Evolutionary conservation across 1,284 basidiomycete species (phyloP), one percentile per base, ranked within the genome.

Genomic region (Pseudozyma hubeiensis): DNA sequence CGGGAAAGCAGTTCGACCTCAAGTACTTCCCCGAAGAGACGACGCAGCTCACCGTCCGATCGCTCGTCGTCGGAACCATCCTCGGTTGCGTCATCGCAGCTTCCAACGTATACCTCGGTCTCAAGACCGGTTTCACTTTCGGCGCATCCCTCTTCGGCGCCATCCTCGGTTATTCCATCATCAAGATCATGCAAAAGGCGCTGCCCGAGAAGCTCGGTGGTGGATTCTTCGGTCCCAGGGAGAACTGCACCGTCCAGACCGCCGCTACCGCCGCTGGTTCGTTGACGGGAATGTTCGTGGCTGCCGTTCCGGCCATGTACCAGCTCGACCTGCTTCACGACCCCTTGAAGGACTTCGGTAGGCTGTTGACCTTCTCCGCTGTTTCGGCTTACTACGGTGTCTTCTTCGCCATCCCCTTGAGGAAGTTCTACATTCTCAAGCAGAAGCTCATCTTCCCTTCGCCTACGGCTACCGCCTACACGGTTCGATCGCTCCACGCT

Each of bases 381-480:
- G 87, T 87, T 71, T 87, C 88, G 56, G 89, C 88, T 24, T 91
- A 89, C 85, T 90, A 89, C 75, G 90, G 90, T 46, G 87, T 90
- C 66, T 89, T 90, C 84, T 90, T 91, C 83, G 89, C 89, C 67
- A 89, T 90, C 62, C 89, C 89, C 0, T 85, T 90, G 33, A 87
- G 89, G 64, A 88, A 88, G 77, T 90, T 81, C 83, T 91, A 89
- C 84, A 90, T 91, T 74, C 85, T 91, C 55, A 88, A 89, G 81
- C 89, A 90, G 81, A 90, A 90, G 80, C 85, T 90, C 33, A 88
- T 89, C 37, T 91, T 91, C 86, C 90, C 90, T 2, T 89, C 89
- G 3, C 89, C 89, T 14, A 89, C 90, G 56, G 91, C 90, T 11
- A 90, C 90, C 37, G 90, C 90, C 17, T 89, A 88, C 78, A 90